Evolutionary conservation across 1,284 basidiomycete species (phyloP), one percentile per base, ranked within the genome.

Genomic region (Uromyces viciae-fabae): DNA sequence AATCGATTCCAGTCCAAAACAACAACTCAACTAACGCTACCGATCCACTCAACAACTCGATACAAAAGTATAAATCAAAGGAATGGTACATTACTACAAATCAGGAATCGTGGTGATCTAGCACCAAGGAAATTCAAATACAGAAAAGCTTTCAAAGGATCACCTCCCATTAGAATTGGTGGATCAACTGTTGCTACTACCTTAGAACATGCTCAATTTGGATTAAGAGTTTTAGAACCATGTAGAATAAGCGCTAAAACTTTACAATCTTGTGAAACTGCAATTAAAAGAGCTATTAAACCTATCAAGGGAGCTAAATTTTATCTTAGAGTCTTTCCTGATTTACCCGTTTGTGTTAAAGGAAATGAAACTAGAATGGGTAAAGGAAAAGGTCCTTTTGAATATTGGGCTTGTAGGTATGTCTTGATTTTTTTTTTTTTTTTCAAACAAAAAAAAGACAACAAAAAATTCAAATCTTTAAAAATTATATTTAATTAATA

Each of bases 331-430:
- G 56, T 81, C 28, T 81, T 81, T 42, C 78, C 78, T n/a, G 78
- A 81, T 56, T 36, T 81, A 8, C 78, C 78, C 8, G 78, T 81
- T 64, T 81, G 78, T 52, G 78, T 81, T 15, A 81, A 81, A 33
- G 78, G 78, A 7, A 81, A 81, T 43, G 78, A 81, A 19, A 81
- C 78, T 49, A 52, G 78, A n/a, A 81, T 81, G 78, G 78, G 78
- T 4, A 81, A 81, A 49, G 78, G 78, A 15, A 81, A 81, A 73
- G 78, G 78, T 28, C 69, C 78, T 8, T 81, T 81, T 64, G 78
- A 74, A 66, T 81, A 62, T 36, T 81, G 78, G 78, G 78, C 78
- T 40, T 81, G 78, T 38, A 71, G 78, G 78, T 81, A 36, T 9
- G 68, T 49, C 3, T 3, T 3, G n/a, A 31, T 38, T n/a, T 60